Base-by-base conservation (phyloP, 805 yeast genomes). In the Candida maltosa region DNA sequence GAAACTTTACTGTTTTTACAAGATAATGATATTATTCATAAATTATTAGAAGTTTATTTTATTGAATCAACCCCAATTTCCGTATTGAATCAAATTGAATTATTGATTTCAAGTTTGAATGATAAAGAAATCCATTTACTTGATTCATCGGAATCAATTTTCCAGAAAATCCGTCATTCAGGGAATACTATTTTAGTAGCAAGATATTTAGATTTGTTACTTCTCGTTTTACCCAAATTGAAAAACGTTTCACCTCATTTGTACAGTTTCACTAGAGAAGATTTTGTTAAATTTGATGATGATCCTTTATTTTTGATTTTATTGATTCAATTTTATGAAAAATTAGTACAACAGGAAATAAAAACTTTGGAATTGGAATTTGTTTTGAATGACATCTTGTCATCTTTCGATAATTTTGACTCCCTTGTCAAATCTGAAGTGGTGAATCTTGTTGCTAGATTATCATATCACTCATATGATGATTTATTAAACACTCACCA, bases 291-390 rank as follows among this genome's bases (percentile, higher is more conserved):
- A 8, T 32, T 33, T 26, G 37, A 44, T 2, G 51, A 51, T 23
- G 65, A 60, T 36, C 53, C 56, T 1, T 47, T 62, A 25, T 51
- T 49, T 26, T 47, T 44, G n/a, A 43, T 53, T 6, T 38, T 56
- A 24, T 34, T 52, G 8, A 41, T 59, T 9, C 51, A 51, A 16
- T 62, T 52, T 42, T 60, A 57, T 35, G 40, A 34, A 16, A 49
- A 47, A 18, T 31, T 56, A 7, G 35, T 59, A 11, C 38, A 38
- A 5, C 10, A 32, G n/a, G n/a, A n/a, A n/a, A n/a, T n/a, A n/a
- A n/a, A n/a, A n/a, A 6, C 11, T 4, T 12, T 18, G 4, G 19
- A 30, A n/a, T 19, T 42, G 7, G 21, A 31, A 19, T 7, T 19
- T 2, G 9, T 26, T 6, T 14, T 37, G 6, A 25, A 16, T 10